These are phyloP conservation scores for Spizellomyces punctatus DNA, from an alignment of 192 early-diverging fungal genomes.

Conservation along the genomic window DNA sequence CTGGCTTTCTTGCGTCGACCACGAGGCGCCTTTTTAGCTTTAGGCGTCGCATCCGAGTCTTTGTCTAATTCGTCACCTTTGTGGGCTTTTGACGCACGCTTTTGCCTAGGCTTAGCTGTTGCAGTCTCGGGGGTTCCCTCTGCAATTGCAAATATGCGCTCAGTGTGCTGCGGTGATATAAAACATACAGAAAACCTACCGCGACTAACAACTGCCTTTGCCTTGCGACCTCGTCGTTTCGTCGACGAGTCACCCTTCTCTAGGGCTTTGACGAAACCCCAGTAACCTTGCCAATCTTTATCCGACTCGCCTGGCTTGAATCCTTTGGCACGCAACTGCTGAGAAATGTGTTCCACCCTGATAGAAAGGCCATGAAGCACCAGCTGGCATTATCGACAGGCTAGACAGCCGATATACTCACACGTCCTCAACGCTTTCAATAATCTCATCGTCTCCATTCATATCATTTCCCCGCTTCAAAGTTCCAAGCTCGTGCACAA, in stretches of 20 bases:
- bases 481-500: constrained; percentile 25
- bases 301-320: constrained; percentile 42
- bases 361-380: background rate
- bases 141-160: background rate
- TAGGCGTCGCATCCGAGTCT: constrained; percentile 12
- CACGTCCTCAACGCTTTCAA: constrained; percentile 40
- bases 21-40: background rate
- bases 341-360: constrained; percentile 32
- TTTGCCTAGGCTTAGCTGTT: constrained; percentile 15
- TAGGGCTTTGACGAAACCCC: constrained; percentile 38
- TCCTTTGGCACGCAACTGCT: constrained; percentile 20
- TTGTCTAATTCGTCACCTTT: constrained; percentile 7
- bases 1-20: background rate
- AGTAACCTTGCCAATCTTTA: constrained; percentile 41
- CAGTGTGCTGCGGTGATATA: background rate
- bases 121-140: background rate
- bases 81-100: constrained; percentile 3
- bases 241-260: constrained; percentile 44
- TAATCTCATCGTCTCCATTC: constrained; percentile 29
- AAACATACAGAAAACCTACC: background rate
- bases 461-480: constrained; percentile 10
- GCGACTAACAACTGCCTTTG: constrained; percentile 16
- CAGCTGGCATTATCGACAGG: background rate
- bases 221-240: constrained; percentile 20
- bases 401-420: constrained; percentile 10